Evolutionary conservation across 73 alveolate genomes (phyloP).

Genomic region (Paramecium octaurelia): DNA sequence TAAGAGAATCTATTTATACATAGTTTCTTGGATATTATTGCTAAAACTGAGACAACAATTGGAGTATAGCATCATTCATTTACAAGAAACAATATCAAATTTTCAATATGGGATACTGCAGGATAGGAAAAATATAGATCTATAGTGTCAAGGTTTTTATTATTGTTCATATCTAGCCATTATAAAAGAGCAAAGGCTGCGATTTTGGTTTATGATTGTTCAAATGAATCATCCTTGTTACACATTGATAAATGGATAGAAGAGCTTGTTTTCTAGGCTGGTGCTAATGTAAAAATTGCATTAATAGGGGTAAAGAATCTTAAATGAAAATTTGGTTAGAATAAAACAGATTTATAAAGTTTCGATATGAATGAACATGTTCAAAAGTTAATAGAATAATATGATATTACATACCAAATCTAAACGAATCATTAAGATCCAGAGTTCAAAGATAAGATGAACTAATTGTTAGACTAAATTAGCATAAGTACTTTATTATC

Average conservation of each 20-base stretch:
- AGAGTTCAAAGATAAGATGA: not conserved
- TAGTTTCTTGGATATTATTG: not conserved
- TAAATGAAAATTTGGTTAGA: not conserved
- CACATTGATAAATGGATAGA: not conserved
- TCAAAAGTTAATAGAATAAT: not conserved
- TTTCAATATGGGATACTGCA: conserved; percentile 79
- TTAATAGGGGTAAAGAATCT: not conserved
- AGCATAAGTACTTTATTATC: not conserved
- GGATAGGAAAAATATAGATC: conserved; percentile 68
- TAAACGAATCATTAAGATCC: conserved; percentile 15
- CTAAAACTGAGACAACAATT: not conserved
- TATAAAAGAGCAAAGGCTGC: conserved; percentile 15
- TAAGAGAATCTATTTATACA: not conserved
- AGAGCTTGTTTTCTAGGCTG: not conserved
- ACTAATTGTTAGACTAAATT: not conserved
- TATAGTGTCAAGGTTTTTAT: not conserved
- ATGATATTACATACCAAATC: not conserved
- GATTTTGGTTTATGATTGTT: not conserved
- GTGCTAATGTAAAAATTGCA: not conserved
- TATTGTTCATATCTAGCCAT: not conserved
- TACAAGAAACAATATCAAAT: conserved; percentile 64
- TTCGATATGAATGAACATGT: not conserved
- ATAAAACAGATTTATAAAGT: not conserved
- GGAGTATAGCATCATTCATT: conserved; percentile 25
- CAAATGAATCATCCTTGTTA: not conserved